Conservation (phyloP, 768 basidiomycete species). For the Brasilioporus rufonigricans region DNA sequence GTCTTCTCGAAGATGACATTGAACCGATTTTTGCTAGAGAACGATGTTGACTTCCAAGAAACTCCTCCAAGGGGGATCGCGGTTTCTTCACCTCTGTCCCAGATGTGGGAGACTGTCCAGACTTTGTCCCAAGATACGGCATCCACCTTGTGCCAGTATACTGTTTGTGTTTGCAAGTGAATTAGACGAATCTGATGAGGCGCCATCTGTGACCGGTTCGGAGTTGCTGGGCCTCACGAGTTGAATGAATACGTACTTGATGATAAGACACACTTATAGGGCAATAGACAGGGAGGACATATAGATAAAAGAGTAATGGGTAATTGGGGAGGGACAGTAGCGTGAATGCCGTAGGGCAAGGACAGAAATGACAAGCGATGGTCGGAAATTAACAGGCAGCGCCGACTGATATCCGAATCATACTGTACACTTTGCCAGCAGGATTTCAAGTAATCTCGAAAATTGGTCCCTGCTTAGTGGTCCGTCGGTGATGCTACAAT, state of each 20-base stretch:
- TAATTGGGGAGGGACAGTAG: not conserved
- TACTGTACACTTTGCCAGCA: not conserved
- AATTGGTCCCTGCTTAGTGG: not conserved
- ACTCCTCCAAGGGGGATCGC: not conserved
- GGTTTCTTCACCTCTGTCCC: slow-evolving; percentile 1
- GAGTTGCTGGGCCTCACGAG: not conserved
- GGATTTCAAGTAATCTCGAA: not conserved
- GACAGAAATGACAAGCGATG: not conserved
- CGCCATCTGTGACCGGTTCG: not conserved
- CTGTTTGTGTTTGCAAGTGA: not conserved
- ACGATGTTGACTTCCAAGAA: slow-evolving; percentile 2
- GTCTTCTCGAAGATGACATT: not conserved
- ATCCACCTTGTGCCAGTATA: not conserved
- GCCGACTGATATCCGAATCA: not conserved
- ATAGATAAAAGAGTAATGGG: too few relatives aligned
- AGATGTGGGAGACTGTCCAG: slow-evolving; percentile 11
- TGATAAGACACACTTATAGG: not conserved
- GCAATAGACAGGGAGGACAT: not conserved
- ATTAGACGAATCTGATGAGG: slow-evolving; percentile 1
- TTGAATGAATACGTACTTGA: not conserved
- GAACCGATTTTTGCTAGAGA: slow-evolving; percentile 7
- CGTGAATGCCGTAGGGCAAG: not conserved
- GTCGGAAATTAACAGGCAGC: not conserved
- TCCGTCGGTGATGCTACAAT: not conserved
- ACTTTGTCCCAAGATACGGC: slow-evolving; percentile 1